Evolutionary conservation across 441 rosid species (phyloP).

Genomic region (Mallotus japonicus): DNA sequence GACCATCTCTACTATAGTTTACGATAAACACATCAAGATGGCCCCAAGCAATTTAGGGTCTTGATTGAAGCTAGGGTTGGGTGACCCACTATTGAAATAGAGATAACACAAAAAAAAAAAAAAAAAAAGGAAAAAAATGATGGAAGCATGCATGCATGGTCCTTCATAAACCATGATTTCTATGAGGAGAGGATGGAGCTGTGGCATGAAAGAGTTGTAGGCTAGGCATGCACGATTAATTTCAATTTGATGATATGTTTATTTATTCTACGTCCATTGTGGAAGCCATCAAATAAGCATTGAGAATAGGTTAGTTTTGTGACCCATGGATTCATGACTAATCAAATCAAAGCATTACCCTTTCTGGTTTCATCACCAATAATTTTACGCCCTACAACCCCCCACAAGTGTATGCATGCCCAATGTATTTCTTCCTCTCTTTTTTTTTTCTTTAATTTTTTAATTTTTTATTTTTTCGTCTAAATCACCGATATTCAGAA

Average conservation of each 20-base stretch:
- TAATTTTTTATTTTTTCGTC: not conserved
- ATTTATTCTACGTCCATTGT: not conserved
- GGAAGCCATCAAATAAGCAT: slow-evolving; percentile 22
- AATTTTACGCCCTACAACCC: not conserved
- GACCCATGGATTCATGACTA: slow-evolving; percentile 11
- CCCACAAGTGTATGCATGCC: not conserved
- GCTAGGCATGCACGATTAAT: slow-evolving; percentile 8
- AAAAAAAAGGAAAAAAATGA: too few relatives aligned
- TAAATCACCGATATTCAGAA: too few relatives aligned
- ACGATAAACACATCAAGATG: slow-evolving; percentile 17
- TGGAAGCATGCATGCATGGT: slow-evolving; percentile 21
- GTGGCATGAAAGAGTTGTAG: not conserved
- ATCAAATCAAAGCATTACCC: slow-evolving; percentile 8
- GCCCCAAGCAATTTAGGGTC: slow-evolving; percentile 25
- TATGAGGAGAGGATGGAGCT: not conserved
- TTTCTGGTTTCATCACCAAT: slow-evolving; percentile 3
- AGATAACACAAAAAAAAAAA: slow-evolving; percentile 14
- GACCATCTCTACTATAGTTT: not conserved
- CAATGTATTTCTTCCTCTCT: not conserved
- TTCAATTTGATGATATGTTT: not conserved
- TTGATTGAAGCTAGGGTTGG: slow-evolving; percentile 23
- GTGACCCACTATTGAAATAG: slow-evolving; percentile 30
- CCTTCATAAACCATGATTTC: slow-evolving; percentile 22
- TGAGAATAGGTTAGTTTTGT: not conserved
- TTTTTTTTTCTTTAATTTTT: not conserved